These are phyloP conservation scores for Corchorus capsularis DNA, from an alignment of 345 rosid genomes.

Conservation along the genomic window DNA sequence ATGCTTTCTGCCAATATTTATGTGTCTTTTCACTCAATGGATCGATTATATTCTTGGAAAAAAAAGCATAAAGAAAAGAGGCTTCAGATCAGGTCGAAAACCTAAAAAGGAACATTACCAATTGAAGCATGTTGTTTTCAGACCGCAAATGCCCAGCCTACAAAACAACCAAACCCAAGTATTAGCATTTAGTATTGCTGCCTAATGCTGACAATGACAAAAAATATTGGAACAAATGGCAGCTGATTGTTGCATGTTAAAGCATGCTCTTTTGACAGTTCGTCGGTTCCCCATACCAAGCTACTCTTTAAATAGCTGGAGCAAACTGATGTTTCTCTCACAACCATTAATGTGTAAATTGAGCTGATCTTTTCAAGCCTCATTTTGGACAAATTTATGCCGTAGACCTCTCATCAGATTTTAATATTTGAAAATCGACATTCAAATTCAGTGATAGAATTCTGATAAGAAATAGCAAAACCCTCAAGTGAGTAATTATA, in stretches of 20 bases:
- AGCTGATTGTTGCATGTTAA: not conserved
- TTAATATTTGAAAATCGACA: not conserved
- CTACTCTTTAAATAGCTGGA: not conserved
- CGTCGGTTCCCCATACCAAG: not conserved
- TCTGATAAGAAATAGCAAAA: not conserved
- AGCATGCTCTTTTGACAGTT: not conserved
- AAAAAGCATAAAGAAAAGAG: slow-evolving; percentile 5
- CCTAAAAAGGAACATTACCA: slow-evolving; percentile 51
- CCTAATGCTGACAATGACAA: not conserved
- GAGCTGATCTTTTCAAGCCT: not conserved
- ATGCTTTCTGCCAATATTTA: slow-evolving; percentile 4
- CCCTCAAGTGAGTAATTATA: not conserved
- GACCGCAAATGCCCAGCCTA: slow-evolving; percentile 62
- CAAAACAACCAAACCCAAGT: slow-evolving; percentile 20
- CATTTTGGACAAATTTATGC: not conserved
- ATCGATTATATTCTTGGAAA: slow-evolving; percentile 12
- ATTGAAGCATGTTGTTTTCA: slow-evolving; percentile 80
- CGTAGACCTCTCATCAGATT: not conserved
- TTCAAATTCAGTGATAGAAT: slow-evolving; percentile 6
- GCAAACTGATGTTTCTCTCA: not conserved
- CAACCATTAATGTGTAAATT: not conserved
- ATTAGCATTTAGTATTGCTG: not conserved
- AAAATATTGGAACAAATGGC: not conserved
- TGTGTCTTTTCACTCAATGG: not conserved
- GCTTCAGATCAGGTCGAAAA: slow-evolving; percentile 19